Evolutionary conservation across 1,284 basidiomycete species (phyloP), one percentile per base, ranked within the genome.

Genomic region (Boletus hoseneyae): DNA sequence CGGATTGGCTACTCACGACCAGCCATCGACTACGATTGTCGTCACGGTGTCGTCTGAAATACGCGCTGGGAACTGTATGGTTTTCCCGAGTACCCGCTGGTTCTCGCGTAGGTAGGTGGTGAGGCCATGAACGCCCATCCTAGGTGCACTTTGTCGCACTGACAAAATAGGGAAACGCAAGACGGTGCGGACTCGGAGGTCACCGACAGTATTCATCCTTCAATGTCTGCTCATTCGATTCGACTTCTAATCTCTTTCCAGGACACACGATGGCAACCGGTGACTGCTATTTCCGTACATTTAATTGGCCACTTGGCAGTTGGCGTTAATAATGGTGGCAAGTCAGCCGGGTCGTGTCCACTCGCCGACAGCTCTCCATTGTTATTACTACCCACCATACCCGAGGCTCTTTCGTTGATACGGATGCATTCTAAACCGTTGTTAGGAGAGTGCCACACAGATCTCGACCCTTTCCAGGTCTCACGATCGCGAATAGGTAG

Each of bases 21-120:
- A 92, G 38, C 82, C 90, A 71, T 95, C 92, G 35, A 94, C 79
- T 2, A 94, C 83, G 53, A 93, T 73, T 10, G 73, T 66, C 40
- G 62, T 55, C 59, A 50, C 38, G 36, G 55, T 35, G 15, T 55
- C 46, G 6, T 45, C 52, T 35, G 57, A 54, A 23, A 43, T 42
- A 30, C 34, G 48, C 10, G 48, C 41, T 16, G 56, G 45, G 57
- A 83, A 65, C 29, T 70, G 66, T 32, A 80, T 58, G 0, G 77
- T 74, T 49, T 70, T 74, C 16, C 85, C 82, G 42, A 92, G 70
- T 4, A 73, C 64, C 39, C 79, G 78, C 43, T 79, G 76, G 61
- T 90, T 81, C 65, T 91, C 89, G 54, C 81, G 82, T 42, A 93
- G 75, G 65, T 86, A 93, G 0, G 85, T 85, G 21, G 87, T 82